A percentile compares a stretch with the other conserved stretches of the same genome.
Evolutionary conservation across 2,329 filamentous ascomycete species (phyloP).

Genomic region (Xylariaceae sp.): DNA sequence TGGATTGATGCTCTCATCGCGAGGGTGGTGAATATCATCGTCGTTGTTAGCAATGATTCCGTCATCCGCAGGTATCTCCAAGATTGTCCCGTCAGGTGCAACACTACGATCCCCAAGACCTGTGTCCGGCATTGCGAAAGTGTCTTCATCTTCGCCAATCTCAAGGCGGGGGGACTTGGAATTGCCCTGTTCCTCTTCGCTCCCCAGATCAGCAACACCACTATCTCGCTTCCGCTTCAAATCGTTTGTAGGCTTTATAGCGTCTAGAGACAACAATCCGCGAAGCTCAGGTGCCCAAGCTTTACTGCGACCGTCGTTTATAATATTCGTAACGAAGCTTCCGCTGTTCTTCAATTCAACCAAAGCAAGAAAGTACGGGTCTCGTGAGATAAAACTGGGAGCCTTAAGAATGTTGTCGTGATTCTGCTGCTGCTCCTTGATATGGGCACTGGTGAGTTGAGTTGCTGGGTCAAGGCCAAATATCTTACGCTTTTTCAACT

Average conservation of each 20-base stretch:
- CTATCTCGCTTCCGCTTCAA: conserved; percentile 94
- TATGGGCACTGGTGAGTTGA: conserved; percentile 74
- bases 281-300: conserved; percentile 92
- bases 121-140: conserved; percentile 52
- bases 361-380: conserved; percentile 83
- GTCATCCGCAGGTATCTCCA: conserved; percentile 68
- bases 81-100: conserved; percentile 64
- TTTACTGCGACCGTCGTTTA: conserved; percentile 78
- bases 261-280: conserved; percentile 87
- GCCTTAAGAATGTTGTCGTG: conserved; percentile 85
- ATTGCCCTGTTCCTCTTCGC: conserved; percentile 65
- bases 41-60: conserved; percentile 48
- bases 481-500: conserved; percentile 80
- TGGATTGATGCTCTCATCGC: conserved; percentile 56
- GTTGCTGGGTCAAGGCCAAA: conserved; percentile 83
- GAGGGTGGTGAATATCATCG: conserved; percentile 53
- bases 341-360: conserved; percentile 93
- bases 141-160: conserved; percentile 70
- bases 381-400: conserved; percentile 81
- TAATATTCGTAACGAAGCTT: conserved; percentile 84
- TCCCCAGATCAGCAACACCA: conserved; percentile 79
- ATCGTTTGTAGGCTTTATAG: conserved; percentile 76
- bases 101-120: conserved; percentile 60
- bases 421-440: conserved; percentile 86
- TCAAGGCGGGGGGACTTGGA: conserved; percentile 74